Evolutionary conservation across 1,284 basidiomycete genomes (phyloP).

Genomic region (Ustilago curta): DNA sequence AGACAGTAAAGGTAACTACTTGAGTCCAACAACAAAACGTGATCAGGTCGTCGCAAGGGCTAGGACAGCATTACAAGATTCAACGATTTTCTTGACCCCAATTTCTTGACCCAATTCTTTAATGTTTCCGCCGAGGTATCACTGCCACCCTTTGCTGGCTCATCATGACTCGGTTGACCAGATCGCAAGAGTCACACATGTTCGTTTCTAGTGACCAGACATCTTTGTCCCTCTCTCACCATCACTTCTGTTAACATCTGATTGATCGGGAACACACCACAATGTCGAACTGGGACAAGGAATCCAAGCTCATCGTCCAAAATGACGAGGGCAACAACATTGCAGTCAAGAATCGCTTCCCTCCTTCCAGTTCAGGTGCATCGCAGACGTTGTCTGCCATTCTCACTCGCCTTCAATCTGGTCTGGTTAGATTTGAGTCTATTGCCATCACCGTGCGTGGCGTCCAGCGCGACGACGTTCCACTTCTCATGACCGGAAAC

Average conservation of each 20-base stretch:
- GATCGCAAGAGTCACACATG: too few species aligned
- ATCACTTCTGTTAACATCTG: not conserved
- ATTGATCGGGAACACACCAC: not conserved
- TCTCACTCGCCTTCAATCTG: constrained; percentile 6
- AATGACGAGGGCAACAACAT: not conserved
- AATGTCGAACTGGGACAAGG: constrained; percentile 14
- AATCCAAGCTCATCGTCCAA: constrained; percentile 6
- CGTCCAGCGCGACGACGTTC: not conserved
- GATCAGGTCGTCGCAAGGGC: not conserved
- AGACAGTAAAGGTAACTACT: not conserved
- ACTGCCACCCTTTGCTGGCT: not conserved
- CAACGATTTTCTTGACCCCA: constrained; percentile 1
- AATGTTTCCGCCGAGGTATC: not conserved
- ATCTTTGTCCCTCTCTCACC: not conserved
- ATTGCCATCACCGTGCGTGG: constrained; percentile 11
- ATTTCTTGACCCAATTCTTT: constrained; percentile 3
- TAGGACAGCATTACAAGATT: not conserved
- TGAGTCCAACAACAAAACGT: not conserved
- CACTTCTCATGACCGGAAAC: not conserved
- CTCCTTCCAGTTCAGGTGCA: not conserved
- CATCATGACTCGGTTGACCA: not conserved
- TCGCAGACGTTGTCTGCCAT: constrained; percentile 2
- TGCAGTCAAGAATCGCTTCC: constrained; percentile 13
- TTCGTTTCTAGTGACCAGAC: not conserved
- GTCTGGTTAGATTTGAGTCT: constrained; percentile 4